Conservation (phyloP, 495 filamentous ascomycete genomes). For the Talaromyces adpressus region DNA sequence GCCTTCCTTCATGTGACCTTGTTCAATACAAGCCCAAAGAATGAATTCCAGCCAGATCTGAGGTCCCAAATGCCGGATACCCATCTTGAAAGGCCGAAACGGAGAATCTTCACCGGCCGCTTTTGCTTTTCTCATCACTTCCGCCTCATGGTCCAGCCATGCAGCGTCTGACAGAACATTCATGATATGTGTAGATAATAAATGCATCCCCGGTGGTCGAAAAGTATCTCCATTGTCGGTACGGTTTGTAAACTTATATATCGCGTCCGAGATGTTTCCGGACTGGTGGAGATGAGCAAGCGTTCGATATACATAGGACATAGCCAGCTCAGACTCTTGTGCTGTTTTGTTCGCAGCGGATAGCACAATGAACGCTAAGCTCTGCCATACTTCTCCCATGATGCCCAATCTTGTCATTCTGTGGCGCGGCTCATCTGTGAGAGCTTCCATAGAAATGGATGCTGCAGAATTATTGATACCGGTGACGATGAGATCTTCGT, state of each 20-base stretch:
- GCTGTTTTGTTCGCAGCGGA: slow-evolving; percentile 36
- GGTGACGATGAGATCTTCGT: background rate
- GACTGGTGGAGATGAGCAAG: slow-evolving; percentile 56
- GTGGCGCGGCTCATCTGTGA: background rate
- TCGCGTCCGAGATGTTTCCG: slow-evolving; percentile 47
- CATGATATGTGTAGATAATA: slow-evolving; percentile 52
- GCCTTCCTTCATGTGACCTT: slow-evolving; percentile 50
- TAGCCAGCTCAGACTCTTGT: slow-evolving; percentile 37
- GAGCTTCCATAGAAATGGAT: background rate
- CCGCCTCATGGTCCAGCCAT: slow-evolving; percentile 45
- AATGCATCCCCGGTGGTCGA: slow-evolving; percentile 51
- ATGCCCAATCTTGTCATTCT: background rate
- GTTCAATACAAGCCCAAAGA: slow-evolving; percentile 61
- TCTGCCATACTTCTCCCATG: slow-evolving; percentile 38
- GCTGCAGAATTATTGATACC: background rate
- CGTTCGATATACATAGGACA: slow-evolving; percentile 50
- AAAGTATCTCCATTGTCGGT: slow-evolving; percentile 28
- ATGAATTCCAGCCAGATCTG: slow-evolving; percentile 62
- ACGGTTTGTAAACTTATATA: slow-evolving; percentile 42
- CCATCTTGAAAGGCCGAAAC: slow-evolving; percentile 40
- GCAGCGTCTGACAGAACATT: slow-evolving; percentile 56
- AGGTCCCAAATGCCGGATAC: slow-evolving; percentile 45
- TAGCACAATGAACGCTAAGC: slow-evolving; percentile 48
- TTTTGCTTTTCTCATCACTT: slow-evolving; percentile 34
- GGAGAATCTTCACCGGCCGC: slow-evolving; percentile 45